Conservation (phyloP, 805 yeast species). For the Wickerhamomyces strasburgensis region DNA sequence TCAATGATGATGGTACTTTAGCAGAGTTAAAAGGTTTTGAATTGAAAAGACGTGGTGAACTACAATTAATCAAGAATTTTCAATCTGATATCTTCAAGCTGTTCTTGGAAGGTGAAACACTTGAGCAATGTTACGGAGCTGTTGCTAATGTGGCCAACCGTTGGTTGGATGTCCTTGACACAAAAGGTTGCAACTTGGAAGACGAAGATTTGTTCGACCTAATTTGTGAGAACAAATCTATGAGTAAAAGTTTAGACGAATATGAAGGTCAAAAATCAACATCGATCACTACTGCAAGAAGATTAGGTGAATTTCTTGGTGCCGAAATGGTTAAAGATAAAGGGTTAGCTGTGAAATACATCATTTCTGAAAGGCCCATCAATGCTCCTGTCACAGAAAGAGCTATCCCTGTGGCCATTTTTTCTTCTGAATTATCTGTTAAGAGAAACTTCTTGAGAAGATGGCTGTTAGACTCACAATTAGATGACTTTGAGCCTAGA, state of each 20-base stretch:
- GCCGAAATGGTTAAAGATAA: conserved; percentile 95
- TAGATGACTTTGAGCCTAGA: conserved; percentile 83
- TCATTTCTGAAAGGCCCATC: conserved; percentile 77
- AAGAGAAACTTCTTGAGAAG: conserved; percentile 72
- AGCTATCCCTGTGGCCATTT: conserved; percentile 94
- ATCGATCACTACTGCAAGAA: conserved; percentile 89
- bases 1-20: conserved; percentile 86
- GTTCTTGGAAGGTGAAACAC: conserved; percentile 77
- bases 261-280: conserved; percentile 90
- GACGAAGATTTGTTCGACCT: conserved; percentile 92
- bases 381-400: conserved; percentile 92
- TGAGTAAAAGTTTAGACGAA: conserved; percentile 88
- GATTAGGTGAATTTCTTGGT: conserved; percentile 93
- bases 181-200: conserved; percentile 80
- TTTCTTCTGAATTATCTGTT: conserved; percentile 71
- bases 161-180: conserved; percentile 91
- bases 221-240: conserved; percentile 92
- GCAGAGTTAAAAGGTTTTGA: conserved; percentile 98
- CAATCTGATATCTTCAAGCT: conserved; percentile 92
- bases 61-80: conserved; percentile 87
- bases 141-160: conserved; percentile 92
- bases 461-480: conserved; percentile 78
- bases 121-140: conserved; percentile 77
- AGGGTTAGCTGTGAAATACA: conserved; percentile 91
- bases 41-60: conserved; percentile 92